phyloP scores from a whole-genome alignment of 768 basidiomycete species.

The Pulveroboletus frians region DNA sequence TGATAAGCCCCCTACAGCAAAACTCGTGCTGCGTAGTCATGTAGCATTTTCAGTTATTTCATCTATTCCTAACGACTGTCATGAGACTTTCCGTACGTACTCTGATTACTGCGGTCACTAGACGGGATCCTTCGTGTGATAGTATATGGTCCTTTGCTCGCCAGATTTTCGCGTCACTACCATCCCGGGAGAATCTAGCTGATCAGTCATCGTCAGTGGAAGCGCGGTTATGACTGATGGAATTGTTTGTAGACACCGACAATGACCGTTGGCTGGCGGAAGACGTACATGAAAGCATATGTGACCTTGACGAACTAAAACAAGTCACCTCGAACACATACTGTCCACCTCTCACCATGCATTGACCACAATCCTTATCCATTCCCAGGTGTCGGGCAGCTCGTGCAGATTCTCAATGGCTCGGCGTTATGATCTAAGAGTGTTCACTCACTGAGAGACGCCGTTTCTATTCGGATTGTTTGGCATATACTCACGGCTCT shows the following conservation, averaged over 20 bases:
- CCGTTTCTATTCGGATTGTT: neutral
- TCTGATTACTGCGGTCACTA: constrained; percentile 9
- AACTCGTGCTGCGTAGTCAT: constrained; percentile 92
- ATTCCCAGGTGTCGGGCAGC: neutral
- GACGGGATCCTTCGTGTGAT: constrained; percentile 6
- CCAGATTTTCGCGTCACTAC: neutral
- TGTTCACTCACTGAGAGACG: neutral
- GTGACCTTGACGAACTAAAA: neutral
- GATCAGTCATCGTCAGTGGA: neutral
- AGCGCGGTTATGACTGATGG: neutral
- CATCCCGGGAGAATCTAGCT: constrained; percentile 1
- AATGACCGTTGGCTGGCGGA: neutral
- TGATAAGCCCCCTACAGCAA: constrained; percentile 53
- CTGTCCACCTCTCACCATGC: neutral
- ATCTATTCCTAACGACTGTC: constrained; percentile 13
- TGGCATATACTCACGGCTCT: neutral
- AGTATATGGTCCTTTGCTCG: constrained; percentile 3
- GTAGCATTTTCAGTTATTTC: constrained; percentile 35
- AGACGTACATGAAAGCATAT: neutral
- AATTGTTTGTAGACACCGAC: neutral
- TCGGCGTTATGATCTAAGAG: neutral
- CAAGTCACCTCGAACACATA: neutral
- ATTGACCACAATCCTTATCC: neutral
- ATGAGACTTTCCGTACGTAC: constrained; percentile 19
- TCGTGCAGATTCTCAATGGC: neutral